phyloP scores from a whole-genome alignment of 2,329 filamentous ascomycete species.

The Fusarium nodosum region DNA sequence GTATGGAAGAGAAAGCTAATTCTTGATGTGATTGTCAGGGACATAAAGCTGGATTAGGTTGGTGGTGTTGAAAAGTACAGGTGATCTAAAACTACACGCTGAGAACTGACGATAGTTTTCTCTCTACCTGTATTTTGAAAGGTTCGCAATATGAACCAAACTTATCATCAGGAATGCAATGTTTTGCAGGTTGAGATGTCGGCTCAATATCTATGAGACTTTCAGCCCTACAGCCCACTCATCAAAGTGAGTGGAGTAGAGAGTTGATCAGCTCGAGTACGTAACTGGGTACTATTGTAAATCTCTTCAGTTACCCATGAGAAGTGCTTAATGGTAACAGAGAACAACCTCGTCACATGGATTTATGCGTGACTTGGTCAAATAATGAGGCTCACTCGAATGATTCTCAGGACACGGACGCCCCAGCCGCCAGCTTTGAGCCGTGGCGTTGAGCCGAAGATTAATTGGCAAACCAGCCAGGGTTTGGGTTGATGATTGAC shows the following conservation, averaged over 20 bases:
- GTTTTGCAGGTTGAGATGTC: slow-evolving; percentile 2
- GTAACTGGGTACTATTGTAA: background rate
- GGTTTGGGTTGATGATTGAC: slow-evolving; percentile 10
- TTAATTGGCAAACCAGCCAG: slow-evolving; percentile 25
- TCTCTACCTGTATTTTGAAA: background rate
- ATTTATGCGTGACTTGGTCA: slow-evolving; percentile 4
- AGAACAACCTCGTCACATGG: slow-evolving; percentile 9
- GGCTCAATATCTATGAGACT: slow-evolving; percentile 1
- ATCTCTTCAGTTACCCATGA: background rate
- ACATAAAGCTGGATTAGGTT: background rate
- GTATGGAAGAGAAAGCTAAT: background rate
- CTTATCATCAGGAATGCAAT: background rate
- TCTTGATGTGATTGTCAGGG: slow-evolving; percentile 7
- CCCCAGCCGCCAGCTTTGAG: slow-evolving; percentile 21
- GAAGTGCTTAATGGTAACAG: slow-evolving; percentile 1
- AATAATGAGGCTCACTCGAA: slow-evolving; percentile 36
- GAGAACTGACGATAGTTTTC: background rate
- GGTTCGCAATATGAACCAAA: background rate
- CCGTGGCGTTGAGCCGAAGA: slow-evolving; percentile 25
- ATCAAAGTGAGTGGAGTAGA: slow-evolving; percentile 11
- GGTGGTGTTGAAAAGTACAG: slow-evolving; percentile 7
- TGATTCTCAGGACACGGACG: slow-evolving; percentile 24
- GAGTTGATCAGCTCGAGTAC: slow-evolving; percentile 4
- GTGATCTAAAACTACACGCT: slow-evolving; percentile 3
- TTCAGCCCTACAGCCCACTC: slow-evolving; percentile 41